Percentiles rank a stretch among this genome's conserved stretches.
Conservation (phyloP, 371 early-diverging fungal species). For the Mortierella sp. region DNA sequence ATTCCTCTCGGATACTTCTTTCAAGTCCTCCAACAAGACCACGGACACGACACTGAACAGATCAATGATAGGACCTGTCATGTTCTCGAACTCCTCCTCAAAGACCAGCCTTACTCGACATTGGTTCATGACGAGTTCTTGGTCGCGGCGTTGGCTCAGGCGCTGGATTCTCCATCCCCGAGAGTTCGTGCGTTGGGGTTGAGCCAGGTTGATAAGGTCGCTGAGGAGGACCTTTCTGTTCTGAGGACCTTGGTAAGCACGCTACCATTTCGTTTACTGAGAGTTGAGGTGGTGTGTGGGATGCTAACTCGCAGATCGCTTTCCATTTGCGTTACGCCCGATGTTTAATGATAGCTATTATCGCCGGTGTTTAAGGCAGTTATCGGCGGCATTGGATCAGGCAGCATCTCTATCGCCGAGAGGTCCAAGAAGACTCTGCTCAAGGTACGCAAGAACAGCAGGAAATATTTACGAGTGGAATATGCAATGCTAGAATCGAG, state of each 20-base stretch:
- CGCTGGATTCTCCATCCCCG: conserved; percentile 24
- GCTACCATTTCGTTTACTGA: conserved; percentile 1
- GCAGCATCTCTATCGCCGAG: conserved; percentile 44
- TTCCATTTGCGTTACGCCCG: background rate
- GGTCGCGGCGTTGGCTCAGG: conserved; percentile 26
- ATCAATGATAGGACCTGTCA: conserved; percentile 33
- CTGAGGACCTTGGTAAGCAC: conserved; percentile 25
- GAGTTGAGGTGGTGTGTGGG: no score
- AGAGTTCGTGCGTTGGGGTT: conserved; percentile 31
- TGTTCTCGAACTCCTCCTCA: conserved; percentile 28
- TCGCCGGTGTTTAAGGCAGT: conserved; percentile 32
- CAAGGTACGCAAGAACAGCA: conserved; percentile 15
- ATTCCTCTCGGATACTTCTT: conserved; percentile 40
- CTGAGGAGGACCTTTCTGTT: conserved; percentile 11
- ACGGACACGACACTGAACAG: conserved; percentile 36
- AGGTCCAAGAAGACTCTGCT: conserved; percentile 34
- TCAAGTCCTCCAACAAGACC: conserved; percentile 36
- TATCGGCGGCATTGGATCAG: conserved; percentile 31
- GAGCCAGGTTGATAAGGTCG: conserved; percentile 42
- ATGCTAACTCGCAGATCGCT: background rate
- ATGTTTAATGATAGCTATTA: conserved; percentile 13
- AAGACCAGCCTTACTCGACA: conserved; percentile 17
- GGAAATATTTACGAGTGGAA: background rate
- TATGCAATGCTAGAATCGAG: background rate
- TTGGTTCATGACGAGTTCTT: conserved; percentile 33